A percentile compares a stretch with the other conserved stretches of the same genome.
phyloP scores from a whole-genome alignment of 2,329 filamentous ascomycete genomes.

The Epichloe sibirici region DNA sequence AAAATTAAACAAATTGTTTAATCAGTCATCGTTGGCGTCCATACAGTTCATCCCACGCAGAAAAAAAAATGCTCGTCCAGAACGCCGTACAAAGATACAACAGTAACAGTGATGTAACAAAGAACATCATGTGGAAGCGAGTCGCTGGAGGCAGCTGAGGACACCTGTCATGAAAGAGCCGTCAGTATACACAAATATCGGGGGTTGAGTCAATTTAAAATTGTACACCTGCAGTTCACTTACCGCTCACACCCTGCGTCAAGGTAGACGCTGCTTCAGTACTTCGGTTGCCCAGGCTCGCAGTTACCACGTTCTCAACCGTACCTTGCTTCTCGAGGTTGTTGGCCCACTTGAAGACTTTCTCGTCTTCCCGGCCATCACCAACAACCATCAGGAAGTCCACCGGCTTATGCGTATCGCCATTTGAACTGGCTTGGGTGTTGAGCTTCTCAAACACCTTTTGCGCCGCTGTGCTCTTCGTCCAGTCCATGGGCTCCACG shows the following conservation, averaged over 20 bases:
- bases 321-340: conserved; percentile 46
- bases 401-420: conserved; percentile 31
- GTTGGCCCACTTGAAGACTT: conserved; percentile 92
- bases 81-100: conserved; percentile 4
- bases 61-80: background rate
- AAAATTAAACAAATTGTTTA: background rate
- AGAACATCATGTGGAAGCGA: conserved; percentile 19
- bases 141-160: conserved; percentile 29
- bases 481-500: conserved; percentile 77
- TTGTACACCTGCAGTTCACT: conserved; percentile 16
- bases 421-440: conserved; percentile 19
- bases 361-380: conserved; percentile 86
- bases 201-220: background rate
- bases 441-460: conserved; percentile 54
- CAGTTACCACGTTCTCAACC: conserved; percentile 64
- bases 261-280: conserved; percentile 78
- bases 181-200: background rate
- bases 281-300: conserved; percentile 76
- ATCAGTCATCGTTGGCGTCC: background rate
- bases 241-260: conserved; percentile 85
- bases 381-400: conserved; percentile 87
- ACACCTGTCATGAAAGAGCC: conserved; percentile 20
- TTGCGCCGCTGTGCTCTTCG: conserved; percentile 72
- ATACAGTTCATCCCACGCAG: background rate
- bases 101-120: background rate